A percentile compares a stretch with the other conserved stretches of the same genome.
Conservation (phyloP, 2,329 filamentous ascomycete genomes). For the Zymoseptoria brevis region DNA sequence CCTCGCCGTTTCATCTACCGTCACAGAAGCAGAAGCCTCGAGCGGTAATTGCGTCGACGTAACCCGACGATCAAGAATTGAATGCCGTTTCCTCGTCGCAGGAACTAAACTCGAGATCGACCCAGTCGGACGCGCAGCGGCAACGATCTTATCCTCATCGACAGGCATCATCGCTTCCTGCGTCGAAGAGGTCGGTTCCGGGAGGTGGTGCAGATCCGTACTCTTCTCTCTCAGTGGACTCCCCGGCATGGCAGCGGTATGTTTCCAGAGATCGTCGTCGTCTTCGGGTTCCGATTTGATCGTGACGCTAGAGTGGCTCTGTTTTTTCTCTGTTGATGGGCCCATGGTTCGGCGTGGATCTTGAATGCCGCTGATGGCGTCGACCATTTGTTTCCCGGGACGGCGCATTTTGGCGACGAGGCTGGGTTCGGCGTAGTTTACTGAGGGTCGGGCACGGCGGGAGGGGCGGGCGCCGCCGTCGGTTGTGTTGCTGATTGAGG, state of each 20-base stretch:
- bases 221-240: conserved; percentile 18
- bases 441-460: conserved; percentile 38
- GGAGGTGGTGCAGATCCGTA: background rate
- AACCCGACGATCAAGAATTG: background rate
- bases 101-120: background rate
- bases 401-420: conserved; percentile 44
- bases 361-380: conserved; percentile 34
- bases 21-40: background rate
- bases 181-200: background rate
- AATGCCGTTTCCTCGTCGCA: background rate
- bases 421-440: conserved; percentile 44
- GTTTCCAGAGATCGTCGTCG: conserved; percentile 21
- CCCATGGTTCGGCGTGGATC: conserved; percentile 24
- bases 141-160: background rate
- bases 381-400: conserved; percentile 39
- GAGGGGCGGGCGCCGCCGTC: conserved; percentile 33
- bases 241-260: conserved; percentile 4
- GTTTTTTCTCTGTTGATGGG: conserved; percentile 9
- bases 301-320: conserved; percentile 8
- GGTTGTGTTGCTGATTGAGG: conserved; percentile 25
- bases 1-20: conserved; percentile 16
- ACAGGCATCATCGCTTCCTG: background rate
- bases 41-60: background rate
- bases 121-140: background rate
- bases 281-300: conserved; percentile 26